Percentiles rank a stretch among this genome's conserved stretches.
These are phyloP conservation scores for Mesembryanthemum crystallinum DNA, from an alignment of 148 eudicot species.

Conservation along the genomic window DNA sequence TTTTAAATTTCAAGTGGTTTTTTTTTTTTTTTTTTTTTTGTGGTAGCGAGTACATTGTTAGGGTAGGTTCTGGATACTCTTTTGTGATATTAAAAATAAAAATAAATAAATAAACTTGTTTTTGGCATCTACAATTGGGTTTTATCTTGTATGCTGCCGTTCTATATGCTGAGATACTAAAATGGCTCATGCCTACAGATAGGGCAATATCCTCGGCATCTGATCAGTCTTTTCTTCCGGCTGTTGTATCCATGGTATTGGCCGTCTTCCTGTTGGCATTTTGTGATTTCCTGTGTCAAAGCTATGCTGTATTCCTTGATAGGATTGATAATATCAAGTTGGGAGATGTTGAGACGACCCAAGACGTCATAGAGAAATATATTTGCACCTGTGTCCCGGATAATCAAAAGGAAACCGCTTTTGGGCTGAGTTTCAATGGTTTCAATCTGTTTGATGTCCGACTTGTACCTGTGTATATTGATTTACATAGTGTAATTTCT, in stretches of 20 bases:
- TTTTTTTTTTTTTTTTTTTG: too few species aligned
- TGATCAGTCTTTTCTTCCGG: conserved; percentile 85
- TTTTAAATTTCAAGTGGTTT: too few species aligned
- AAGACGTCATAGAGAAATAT: conserved; percentile 21
- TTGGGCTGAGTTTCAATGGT: neutral
- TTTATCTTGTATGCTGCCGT: neutral
- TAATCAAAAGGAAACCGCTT: neutral
- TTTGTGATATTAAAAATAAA: too few species aligned
- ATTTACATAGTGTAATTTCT: neutral
- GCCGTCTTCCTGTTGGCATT: conserved; percentile 98
- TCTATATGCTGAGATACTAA: neutral
- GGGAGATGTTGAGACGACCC: conserved; percentile 53
- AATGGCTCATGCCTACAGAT: conserved; percentile 39
- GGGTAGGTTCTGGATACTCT: too few species aligned
- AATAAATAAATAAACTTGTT: too few species aligned
- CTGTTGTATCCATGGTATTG: conserved; percentile 96
- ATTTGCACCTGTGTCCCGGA: neutral
- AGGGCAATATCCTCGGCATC: conserved; percentile 83
- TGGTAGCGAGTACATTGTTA: too few species aligned
- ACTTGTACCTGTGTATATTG: neutral
- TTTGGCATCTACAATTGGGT: neutral
- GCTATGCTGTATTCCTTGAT: conserved; percentile 57
- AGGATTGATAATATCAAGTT: conserved; percentile 52
- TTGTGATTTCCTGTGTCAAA: conserved; percentile 58
- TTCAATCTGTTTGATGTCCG: too few species aligned